Conservation (phyloP, 441 rosid species). For the Populus hybrid region DNA sequence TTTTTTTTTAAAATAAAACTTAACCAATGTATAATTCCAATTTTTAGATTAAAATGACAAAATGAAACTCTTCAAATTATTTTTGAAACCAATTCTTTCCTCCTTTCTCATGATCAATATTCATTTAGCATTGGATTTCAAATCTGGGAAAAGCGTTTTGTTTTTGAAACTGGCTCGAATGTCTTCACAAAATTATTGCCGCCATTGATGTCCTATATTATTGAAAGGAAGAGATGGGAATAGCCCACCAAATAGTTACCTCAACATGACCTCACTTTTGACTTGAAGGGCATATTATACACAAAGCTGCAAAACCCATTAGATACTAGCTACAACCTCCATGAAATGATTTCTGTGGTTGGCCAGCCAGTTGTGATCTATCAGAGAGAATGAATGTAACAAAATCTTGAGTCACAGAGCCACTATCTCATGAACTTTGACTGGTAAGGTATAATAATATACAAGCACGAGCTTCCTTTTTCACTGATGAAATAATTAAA, state of each 20-base stretch:
- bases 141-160: neutral
- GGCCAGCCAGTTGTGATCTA: neutral
- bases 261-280: neutral
- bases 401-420: neutral
- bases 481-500: neutral
- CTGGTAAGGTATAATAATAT: neutral
- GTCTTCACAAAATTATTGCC: neutral
- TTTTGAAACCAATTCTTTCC: too few species aligned
- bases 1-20: too few species aligned
- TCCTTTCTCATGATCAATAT: too few species aligned
- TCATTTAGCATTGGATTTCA: too few species aligned
- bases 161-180: neutral
- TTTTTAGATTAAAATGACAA: too few species aligned
- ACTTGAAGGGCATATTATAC: neutral
- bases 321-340: neutral
- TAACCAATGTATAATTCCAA: too few species aligned
- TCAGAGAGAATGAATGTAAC: neutral
- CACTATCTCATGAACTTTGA: neutral
- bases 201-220: neutral
- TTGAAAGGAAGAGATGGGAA: neutral
- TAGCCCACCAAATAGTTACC: neutral
- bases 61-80: too few species aligned
- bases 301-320: neutral
- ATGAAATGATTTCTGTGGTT: slow-evolving; percentile 4
- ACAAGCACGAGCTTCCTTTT: neutral